phyloP scores from a whole-genome alignment of 1,139 yeast genomes.

The Saccharomyces hybrid region DNA sequence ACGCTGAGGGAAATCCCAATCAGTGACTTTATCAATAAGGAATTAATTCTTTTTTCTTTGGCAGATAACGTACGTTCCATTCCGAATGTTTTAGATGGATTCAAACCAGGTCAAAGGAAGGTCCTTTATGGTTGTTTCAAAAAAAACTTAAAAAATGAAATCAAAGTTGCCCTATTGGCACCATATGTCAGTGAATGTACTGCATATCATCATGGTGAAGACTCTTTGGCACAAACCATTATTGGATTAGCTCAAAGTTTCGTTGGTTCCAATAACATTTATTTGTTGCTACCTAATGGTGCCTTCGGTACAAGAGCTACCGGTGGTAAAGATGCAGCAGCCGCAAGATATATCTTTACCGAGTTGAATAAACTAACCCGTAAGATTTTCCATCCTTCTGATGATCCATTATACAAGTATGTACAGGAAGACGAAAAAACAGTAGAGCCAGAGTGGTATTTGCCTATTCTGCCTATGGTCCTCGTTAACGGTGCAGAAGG shows the following conservation, averaged over 20 bases:
- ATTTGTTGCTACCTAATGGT: constrained; percentile 84
- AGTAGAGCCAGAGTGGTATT: constrained; percentile 94
- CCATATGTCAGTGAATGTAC: constrained; percentile 88
- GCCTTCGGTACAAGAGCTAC: constrained; percentile 94
- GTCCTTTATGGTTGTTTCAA: constrained; percentile 84
- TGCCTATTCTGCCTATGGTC: constrained; percentile 87
- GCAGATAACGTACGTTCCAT: constrained; percentile 95
- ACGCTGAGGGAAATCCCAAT: constrained; percentile 71
- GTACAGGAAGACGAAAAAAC: constrained; percentile 89
- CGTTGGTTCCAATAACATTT: constrained; percentile 86
- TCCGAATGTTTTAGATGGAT: constrained; percentile 90
- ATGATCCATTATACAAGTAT: constrained; percentile 69
- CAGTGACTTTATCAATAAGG: constrained; percentile 89
- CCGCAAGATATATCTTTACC: constrained; percentile 93
- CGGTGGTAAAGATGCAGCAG: constrained; percentile 98
- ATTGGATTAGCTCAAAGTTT: constrained; percentile 92
- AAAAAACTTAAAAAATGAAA: constrained; percentile 66
- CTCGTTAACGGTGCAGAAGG: constrained; percentile 96
- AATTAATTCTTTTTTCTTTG: constrained; percentile 87
- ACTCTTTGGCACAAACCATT: constrained; percentile 78
- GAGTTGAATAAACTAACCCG: constrained; percentile 71
- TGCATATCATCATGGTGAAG: constrained; percentile 95
- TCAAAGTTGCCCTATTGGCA: constrained; percentile 85
- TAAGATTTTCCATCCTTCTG: constrained; percentile 68
- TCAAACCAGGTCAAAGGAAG: constrained; percentile 96